Base-by-base conservation (phyloP, 805 yeast species). In the Lachancea dasiensis region DNA sequence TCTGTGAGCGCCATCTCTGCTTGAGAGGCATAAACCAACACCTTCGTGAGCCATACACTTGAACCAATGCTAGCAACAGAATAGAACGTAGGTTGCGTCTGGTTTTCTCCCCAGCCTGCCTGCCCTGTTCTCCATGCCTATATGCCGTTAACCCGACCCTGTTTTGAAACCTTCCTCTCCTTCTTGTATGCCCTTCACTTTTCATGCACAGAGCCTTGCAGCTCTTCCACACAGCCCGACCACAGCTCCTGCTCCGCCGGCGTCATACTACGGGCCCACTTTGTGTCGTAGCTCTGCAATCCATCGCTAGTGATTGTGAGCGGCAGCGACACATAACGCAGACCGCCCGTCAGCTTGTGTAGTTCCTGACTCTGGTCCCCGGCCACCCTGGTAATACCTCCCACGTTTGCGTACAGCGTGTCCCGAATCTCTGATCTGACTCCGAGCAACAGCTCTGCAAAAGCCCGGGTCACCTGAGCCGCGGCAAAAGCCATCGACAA, bases 401-500 rank as follows among this genome's bases (percentile, higher is more conserved):
- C 41, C 52, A 77, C 76, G 54, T 75, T 63, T 49, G 71, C 67
- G 53, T 74, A 67, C 54, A 67, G 74, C 22, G 77, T 68, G 45
- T 77, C 72, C 50, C 73, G 75, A 25, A 71, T 65, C 20, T 63
- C 58, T 14, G 55, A 56, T 5, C 50, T 40, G 35, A 56, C 52
- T n/a, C 65, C 66, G 10, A 55, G 34, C 15, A 64, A 22, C 11
- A 67, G 50, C 22, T 54, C 51, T 18, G 62, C 45, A 35, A 68
- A 54, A 20, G 57, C 60, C 53, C 75, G 79, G 21, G 87, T 83
- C 60, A 86, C 82, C 50, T 80, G 73, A 69, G 75, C 85, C 24
- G 95, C 96, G 24, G 96, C 95, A 53, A 79, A 82, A 7, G 97
- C 97, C 97, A 89, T 90, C 21, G 95, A 84, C 49, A 89, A 72